These are phyloP conservation scores for Dimargaris cristalligena DNA, from an alignment of 192 early-diverging fungal species.

Conservation along the genomic window DNA sequence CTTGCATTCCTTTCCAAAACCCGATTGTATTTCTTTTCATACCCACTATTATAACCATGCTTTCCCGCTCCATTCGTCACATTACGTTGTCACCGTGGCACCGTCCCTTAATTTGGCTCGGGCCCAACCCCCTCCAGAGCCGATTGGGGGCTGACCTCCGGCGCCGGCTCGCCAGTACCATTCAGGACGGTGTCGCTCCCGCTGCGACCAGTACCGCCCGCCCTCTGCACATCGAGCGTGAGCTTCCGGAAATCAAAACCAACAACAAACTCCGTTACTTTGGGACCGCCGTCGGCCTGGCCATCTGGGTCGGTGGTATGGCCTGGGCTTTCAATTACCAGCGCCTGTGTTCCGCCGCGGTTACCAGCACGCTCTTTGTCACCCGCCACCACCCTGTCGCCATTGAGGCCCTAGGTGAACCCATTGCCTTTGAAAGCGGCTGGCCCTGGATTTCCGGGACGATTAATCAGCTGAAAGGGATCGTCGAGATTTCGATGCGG, in stretches of 20 bases:
- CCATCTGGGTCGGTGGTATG: constrained; percentile 32
- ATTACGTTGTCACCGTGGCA: too few relatives aligned
- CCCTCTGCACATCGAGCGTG: background rate
- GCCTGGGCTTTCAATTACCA: constrained; percentile 37
- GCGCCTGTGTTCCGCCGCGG: constrained; percentile 32
- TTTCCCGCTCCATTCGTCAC: too few relatives aligned
- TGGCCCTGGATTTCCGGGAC: constrained; percentile 48
- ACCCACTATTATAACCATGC: too few relatives aligned
- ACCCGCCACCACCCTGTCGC: constrained; percentile 33
- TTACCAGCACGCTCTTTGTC: constrained; percentile 38
- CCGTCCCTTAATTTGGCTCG: too few relatives aligned
- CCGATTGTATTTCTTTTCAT: too few relatives aligned
- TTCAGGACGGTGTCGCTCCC: too few relatives aligned
- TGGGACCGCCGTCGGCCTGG: constrained; percentile 23
- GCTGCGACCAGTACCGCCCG: background rate
- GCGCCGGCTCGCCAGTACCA: too few relatives aligned
- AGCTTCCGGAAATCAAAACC: constrained; percentile 17
- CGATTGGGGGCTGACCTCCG: too few relatives aligned
- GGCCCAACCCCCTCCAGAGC: too few relatives aligned
- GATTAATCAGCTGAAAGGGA: constrained; percentile 41
- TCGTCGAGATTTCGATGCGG: constrained; percentile 32
- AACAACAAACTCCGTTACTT: constrained; percentile 16
- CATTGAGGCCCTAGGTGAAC: constrained; percentile 28
- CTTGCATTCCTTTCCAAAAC: too few relatives aligned
- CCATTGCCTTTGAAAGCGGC: constrained; percentile 32